Percentiles rank a stretch among this genome's conserved stretches.
phyloP scores from a whole-genome alignment of 2,329 filamentous ascomycete genomes.

The Stylonectria norvegica region DNA sequence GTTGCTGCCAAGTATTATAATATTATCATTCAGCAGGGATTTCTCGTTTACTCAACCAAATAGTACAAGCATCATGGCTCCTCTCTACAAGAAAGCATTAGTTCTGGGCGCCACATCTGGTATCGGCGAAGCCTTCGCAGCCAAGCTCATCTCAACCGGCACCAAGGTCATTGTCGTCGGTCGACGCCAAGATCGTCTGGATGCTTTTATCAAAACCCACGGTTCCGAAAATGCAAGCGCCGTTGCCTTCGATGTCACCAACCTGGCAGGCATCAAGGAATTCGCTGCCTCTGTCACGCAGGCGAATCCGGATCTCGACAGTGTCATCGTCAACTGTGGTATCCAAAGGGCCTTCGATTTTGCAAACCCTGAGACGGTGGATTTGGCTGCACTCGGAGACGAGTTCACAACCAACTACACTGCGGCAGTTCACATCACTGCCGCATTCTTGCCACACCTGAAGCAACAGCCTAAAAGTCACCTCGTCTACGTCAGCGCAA shows the following conservation, averaged over 20 bases:
- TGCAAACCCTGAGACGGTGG: constrained; percentile 21
- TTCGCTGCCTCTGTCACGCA: constrained; percentile 17
- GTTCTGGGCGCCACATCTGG: constrained; percentile 39
- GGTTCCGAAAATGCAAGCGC: constrained; percentile 37
- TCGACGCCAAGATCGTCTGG: constrained; percentile 46
- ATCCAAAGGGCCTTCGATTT: constrained; percentile 44
- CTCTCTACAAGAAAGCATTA: constrained; percentile 33
- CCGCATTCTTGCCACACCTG: constrained; percentile 28
- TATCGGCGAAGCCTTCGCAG: constrained; percentile 29
- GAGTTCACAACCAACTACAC: constrained; percentile 28
- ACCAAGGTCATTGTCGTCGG: constrained; percentile 46
- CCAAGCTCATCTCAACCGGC: constrained; percentile 41
- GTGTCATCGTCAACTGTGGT: constrained; percentile 56
- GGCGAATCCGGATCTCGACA: constrained; percentile 33
- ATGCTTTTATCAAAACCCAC: constrained; percentile 44
- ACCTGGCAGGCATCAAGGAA: constrained; percentile 33
- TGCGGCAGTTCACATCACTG: constrained; percentile 25
- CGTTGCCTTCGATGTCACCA: constrained; percentile 42
- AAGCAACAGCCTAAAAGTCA: constrained; percentile 12
- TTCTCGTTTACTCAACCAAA: too few species aligned
- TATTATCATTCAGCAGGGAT: too few species aligned
- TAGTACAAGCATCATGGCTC: constrained; percentile 5
- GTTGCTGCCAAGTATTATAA: too few species aligned
- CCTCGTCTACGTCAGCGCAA: constrained; percentile 25
- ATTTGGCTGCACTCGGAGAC: constrained; percentile 27